Base-by-base conservation (phyloP, 163 green algal species). In the Volvox carteri region DNA sequence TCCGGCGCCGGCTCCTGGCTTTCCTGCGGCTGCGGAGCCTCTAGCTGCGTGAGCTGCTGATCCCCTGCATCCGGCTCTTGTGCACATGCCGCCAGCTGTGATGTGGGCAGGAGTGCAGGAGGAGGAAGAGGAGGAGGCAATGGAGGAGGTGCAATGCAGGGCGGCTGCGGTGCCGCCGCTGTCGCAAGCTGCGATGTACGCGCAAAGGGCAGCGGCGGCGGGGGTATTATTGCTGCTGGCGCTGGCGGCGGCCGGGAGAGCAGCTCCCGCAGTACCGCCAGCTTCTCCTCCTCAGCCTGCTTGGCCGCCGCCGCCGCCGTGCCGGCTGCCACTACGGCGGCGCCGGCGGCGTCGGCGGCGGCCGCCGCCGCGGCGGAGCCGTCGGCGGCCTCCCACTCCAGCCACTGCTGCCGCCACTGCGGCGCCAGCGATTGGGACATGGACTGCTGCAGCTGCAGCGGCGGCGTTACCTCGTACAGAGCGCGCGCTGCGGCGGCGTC, bases 401-500 rank as follows among this genome's bases (percentile, higher is more conserved):
- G 76, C 93, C 93, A 96, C 54, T 94, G 77, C 80, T 93, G 90
- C 72, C 88, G 80, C 80, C 92, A 95, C 0, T 58, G 16, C 11
- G 73, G 77, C 28, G 78, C 78, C 78, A 94, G 37, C 33, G 52
- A 73, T 39, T 88, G 86, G 46, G 86, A 94, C 33, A 76, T 35
- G 72, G 88, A 86, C 72, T 90, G 70, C 78, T 92, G 91, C 54
- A 92, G 81, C 83, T 92, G 90, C 62, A 95, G 86, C n/a, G 84
- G 65, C 28, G 89, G 68, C 42, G 91, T 77, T 75, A 98, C 78
- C 62, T 94, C 85, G 74, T 92, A 96, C 46, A 99, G 91, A 0
- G 96, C 96, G 7, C 93, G 77, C 0, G 95, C 93, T 25, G 97
- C 96, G 6, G 91, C 97, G 4, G 94, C 97, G 78, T 98, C 96